Evolutionary conservation across 2,329 filamentous ascomycete genomes (phyloP), one percentile per base, ranked within the genome.

Genomic region (Teratosphaeria viscida): DNA sequence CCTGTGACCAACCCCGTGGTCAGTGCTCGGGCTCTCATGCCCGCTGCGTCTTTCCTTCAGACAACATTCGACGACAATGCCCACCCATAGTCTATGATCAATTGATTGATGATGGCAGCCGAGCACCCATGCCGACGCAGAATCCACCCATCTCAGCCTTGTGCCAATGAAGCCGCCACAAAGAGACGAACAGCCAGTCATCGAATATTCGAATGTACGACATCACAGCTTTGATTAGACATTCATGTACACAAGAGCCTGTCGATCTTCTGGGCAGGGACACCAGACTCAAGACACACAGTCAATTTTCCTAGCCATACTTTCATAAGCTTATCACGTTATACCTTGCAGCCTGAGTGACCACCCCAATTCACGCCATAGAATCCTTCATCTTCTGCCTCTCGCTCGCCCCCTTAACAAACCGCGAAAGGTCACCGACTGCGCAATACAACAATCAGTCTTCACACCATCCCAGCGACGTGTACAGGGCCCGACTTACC

Each of bases 401-500:
- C 26, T 63, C 62, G 60, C 64, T 70, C 5, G 74, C 76, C 47
- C 76, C 76, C 70, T 77, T 78, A 68, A 79, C 70, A 55, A 77
- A 62, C 19, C 67, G 66, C 2, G 75, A 77, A 5, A 79, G 68
- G 64, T 79, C 77, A 59, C 76, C 73, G 52, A 79, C 76, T 76
- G 55, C 8, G 19, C 7, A 19, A 53, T 19, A 23, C 7, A 19
- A 53, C 27, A n/a, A 37, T 65, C 47, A 65, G 63, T 59, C 34
- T 23, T 26, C 23, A 16, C 12, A 32, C 37, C 14, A 27, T 29
- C n/a, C 8, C 2, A 7, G 11, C 26, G 4, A 14, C 37, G 29
- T 29, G 34, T 32, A 26, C 37, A 32, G 54, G 12, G 26, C 26
- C 12, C 2, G 16, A 63, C 70, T 62, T 62, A 72, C 70, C 75